Evolutionary conservation across 495 filamentous ascomycete genomes (phyloP).

Genomic region (Acidiella bohemica): DNA sequence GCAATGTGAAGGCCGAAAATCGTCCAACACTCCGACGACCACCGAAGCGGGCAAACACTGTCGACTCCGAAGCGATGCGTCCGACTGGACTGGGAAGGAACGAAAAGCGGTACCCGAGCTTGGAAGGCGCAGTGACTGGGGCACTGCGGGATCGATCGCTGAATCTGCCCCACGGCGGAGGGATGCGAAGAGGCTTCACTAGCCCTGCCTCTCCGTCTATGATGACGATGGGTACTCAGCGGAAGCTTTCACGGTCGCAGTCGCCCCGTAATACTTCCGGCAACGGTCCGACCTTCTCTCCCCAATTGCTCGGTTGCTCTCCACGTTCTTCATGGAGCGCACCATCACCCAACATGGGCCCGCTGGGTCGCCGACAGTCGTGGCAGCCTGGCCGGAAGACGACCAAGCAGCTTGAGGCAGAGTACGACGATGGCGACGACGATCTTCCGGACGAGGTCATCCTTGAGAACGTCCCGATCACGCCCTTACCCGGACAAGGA

Average conservation of each 20-base stretch:
- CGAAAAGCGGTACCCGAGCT: constrained; percentile 28
- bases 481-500: constrained; percentile 43
- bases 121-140: constrained; percentile 28
- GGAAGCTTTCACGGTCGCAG: constrained; percentile 26
- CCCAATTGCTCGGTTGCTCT: constrained; percentile 1
- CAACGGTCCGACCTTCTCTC: background rate
- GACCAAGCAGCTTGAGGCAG: constrained; percentile 64
- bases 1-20: constrained; percentile 32
- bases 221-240: constrained; percentile 24
- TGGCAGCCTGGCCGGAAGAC: constrained; percentile 77
- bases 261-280: constrained; percentile 22
- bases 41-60: constrained; percentile 11
- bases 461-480: constrained; percentile 90
- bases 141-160: constrained; percentile 23
- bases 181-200: constrained; percentile 28
- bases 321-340: constrained; percentile 31
- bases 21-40: constrained; percentile 16
- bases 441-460: constrained; percentile 86
- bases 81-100: constrained; percentile 4
- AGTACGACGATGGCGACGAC: constrained; percentile 81
- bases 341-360: constrained; percentile 21
- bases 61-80: constrained; percentile 1
- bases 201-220: constrained; percentile 33
- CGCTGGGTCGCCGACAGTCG: constrained; percentile 30
- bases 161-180: constrained; percentile 22